Evolutionary conservation across 2,329 filamentous ascomycete species (phyloP), one percentile per base, ranked within the genome.

Genomic region (Didymella segeticola): DNA sequence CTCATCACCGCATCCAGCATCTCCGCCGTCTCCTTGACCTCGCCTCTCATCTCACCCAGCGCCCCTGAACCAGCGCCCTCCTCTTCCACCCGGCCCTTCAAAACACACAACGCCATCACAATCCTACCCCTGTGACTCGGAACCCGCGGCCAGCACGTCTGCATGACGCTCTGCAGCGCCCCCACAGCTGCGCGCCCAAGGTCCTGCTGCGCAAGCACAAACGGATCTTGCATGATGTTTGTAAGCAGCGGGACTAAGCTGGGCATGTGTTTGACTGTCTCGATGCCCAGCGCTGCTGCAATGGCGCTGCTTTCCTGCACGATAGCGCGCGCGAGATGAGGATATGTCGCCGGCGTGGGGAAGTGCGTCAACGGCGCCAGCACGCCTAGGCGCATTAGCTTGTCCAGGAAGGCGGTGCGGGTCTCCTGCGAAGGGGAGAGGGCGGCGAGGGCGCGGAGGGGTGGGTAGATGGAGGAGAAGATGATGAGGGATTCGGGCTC

Each of bases 81-180:
- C 48, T 66, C 60, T 29, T 63, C 57, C 60, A 17, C 55, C 54
- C 12, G 45, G 30, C 76, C 77, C 26, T 45, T 80, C 25, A 73
- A 68, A 5, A 77, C 47, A 31, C 68, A 66, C 1, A 91, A 59
- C 0, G 83, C 85, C 60, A 83, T 83, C 38, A 91, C 70, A 5
- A 93, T 75, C 54, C 89, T 85, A 4, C 82, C 84, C 23, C 84
- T 78, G 77, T 90, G 87, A 25, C 77, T 75, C 43, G 78, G 74
- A 5, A 96, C 77, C 4, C 91, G 80, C 10, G 89, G 88, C 86
- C 91, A 92, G 53, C 84, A 85, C 54, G 82, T 86, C 11, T 81
- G 61, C 10, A 96, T 75, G 12, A 88, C 75, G 0, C 77, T 75
- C 46, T 85, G 81, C 19, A 91, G 64, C 1, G 85, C 80, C 15